phyloP scores from a whole-genome alignment of 345 rosid genomes.

The Eucalyptus lansdowneana region DNA sequence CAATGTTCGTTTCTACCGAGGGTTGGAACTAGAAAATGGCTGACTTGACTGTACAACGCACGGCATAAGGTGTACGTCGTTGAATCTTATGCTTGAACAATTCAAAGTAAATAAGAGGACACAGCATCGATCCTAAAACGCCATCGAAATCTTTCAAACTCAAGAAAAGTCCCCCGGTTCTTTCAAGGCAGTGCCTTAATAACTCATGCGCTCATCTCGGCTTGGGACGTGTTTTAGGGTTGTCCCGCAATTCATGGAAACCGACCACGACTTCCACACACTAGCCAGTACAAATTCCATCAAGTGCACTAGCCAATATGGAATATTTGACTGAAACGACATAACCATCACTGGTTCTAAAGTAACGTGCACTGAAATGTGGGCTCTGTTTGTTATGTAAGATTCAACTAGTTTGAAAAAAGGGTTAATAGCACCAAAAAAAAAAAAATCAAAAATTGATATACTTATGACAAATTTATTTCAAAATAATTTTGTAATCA shows the following conservation, averaged over 20 bases:
- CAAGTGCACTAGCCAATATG: not conserved
- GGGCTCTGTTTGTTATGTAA: not conserved
- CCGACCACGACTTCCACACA: not conserved
- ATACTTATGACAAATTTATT: accelerated
- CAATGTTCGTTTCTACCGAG: not conserved
- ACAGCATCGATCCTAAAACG: not conserved
- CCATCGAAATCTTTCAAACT: not conserved
- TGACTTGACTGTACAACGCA: not conserved
- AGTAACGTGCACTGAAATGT: not conserved
- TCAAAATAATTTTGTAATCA: no score
- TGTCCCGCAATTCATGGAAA: not conserved
- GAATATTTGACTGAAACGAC: not conserved
- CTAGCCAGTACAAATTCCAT: not conserved
- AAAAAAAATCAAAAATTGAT: accelerated
- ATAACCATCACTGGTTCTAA: not conserved
- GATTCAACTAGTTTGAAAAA: not conserved
- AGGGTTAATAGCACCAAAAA: accelerated
- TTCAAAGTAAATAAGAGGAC: not conserved
- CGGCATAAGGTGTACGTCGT: not conserved
- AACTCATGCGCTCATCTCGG: not conserved
- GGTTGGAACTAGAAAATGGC: not conserved
- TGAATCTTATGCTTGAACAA: not conserved
- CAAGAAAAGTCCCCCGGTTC: not conserved
- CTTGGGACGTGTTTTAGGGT: not conserved
- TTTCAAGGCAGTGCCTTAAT: not conserved